These are phyloP conservation scores for Torrubiella hemipterigena DNA, from an alignment of 2,329 filamentous ascomycete genomes.

Conservation along the genomic window DNA sequence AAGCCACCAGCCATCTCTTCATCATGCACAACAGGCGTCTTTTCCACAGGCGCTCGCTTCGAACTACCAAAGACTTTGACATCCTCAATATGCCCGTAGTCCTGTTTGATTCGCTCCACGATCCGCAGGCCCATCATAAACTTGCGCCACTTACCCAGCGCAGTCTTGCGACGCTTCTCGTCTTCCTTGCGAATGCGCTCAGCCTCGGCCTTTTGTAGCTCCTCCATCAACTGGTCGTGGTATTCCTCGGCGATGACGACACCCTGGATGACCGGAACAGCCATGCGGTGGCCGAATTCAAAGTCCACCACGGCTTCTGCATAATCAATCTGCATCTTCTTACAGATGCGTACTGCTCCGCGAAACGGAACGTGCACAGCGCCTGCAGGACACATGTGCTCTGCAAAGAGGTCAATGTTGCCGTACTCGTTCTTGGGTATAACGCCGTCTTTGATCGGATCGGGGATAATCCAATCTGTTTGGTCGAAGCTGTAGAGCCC, in stretches of 20 bases:
- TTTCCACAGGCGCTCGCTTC: slow-evolving; percentile 5
- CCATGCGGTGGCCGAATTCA: slow-evolving; percentile 90
- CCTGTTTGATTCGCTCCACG: slow-evolving; percentile 59
- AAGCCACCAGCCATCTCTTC: slow-evolving; percentile 50
- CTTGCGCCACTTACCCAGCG: slow-evolving; percentile 71
- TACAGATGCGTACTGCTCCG: slow-evolving; percentile 69
- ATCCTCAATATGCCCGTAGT: slow-evolving; percentile 56
- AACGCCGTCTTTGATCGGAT: slow-evolving; percentile 68
- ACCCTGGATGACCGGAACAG: slow-evolving; percentile 81
- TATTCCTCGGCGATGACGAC: slow-evolving; percentile 81
- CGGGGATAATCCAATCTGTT: slow-evolving; percentile 91
- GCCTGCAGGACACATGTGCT: slow-evolving; percentile 79
- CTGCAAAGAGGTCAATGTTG: slow-evolving; percentile 91
- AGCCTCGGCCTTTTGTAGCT: slow-evolving; percentile 65
- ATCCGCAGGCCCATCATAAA: slow-evolving; percentile 80
- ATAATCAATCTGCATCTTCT: slow-evolving; percentile 72
- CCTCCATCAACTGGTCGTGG: slow-evolving; percentile 59
- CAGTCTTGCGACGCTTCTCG: slow-evolving; percentile 64
- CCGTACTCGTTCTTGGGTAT: slow-evolving; percentile 94
- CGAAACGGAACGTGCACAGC: slow-evolving; percentile 74
- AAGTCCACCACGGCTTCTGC: slow-evolving; percentile 94
- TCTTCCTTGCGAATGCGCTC: slow-evolving; percentile 70
- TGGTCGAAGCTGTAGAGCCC: slow-evolving; percentile 75
- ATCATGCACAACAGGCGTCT: slow-evolving; percentile 18
- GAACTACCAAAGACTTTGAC: slow-evolving; percentile 41